Conservation (phyloP, 139 green algal genomes). For the Chara braunii region DNA sequence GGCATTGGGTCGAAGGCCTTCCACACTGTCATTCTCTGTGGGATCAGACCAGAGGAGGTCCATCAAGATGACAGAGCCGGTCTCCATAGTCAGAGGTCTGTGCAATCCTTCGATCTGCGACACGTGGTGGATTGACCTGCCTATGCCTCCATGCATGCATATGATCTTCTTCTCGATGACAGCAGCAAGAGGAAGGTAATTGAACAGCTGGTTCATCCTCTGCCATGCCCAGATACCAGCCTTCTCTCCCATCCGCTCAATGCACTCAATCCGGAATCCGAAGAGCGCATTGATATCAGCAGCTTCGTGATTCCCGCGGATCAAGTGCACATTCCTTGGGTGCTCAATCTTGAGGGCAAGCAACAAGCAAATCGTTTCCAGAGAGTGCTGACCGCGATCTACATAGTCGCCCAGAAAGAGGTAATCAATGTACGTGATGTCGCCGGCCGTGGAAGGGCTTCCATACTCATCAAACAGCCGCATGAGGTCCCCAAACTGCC, state of each 20-base stretch:
- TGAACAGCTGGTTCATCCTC: conserved; percentile 95
- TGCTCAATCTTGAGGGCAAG: conserved; percentile 79
- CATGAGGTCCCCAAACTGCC: conserved; percentile 98
- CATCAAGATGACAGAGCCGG: conserved; percentile 86
- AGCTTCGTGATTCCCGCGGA: conserved; percentile 95
- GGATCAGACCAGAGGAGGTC: conserved; percentile 96
- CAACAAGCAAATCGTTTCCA: conserved; percentile 72
- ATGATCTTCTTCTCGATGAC: conserved; percentile 89
- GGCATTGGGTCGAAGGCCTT: conserved; percentile 86
- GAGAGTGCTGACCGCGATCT: conserved; percentile 67
- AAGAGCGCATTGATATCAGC: conserved; percentile 98
- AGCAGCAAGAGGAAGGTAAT: conserved; percentile 93
- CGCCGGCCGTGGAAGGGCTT: conserved; percentile 82
- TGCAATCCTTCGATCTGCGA: conserved; percentile 83
- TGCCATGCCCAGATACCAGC: conserved; percentile 80
- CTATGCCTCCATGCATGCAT: conserved; percentile 98
- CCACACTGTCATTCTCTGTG: conserved; percentile 90
- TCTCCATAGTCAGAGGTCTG: conserved; percentile 88
- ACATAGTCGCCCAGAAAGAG: conserved; percentile 79
- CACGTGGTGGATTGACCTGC: conserved; percentile 77
- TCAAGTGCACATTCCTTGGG: conserved; percentile 85
- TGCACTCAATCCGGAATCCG: conserved; percentile 94
- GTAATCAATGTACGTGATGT: conserved; percentile 83
- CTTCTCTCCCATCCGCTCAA: conserved; percentile 78
- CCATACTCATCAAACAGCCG: conserved; percentile 99